Base-by-base conservation (phyloP, 768 basidiomycete species). In the Termitomyces sp. region DNA sequence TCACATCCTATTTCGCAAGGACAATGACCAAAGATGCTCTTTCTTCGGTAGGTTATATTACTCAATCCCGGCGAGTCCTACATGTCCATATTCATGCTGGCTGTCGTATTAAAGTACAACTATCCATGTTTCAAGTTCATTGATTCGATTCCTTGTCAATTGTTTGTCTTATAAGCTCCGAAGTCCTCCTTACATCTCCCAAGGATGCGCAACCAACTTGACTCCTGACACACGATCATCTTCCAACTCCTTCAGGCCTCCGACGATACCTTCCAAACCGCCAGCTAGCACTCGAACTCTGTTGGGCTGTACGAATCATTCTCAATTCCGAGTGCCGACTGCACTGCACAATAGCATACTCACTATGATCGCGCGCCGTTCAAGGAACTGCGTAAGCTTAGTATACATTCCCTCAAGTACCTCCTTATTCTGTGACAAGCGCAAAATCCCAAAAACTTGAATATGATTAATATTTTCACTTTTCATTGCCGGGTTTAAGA, bases 131-230 rank as follows among this genome's bases (percentile, higher is more conserved):
- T 12, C 22, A 6, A 24, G 14, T 15, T 22, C 48, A 26, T 26
- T 49, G 2, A 24, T 6, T 17, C 10, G 3, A n/a, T 22, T 22
- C 9, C 3, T 38, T 6, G 35, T 37, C 35, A 28, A 7, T 14
- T 14, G 7, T 2, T 28, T 4, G 5, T 28, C 28, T 4, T 28
- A 32, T 22, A 11, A 15, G 30, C 11, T 37, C 40, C 17, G 15
- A 1, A 14, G 17, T 11, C 30, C 4, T 5, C 34, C 24, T 53
- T 44, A 57, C 14, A 32, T 40, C 10, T 47, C 54, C 54, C 57
- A 54, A 17, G 78, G 78, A 46, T 61, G 69, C 53, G 65, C 69
- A 49, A 80, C 68, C 37, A 81, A 61, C 62, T 80, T 80, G 24
- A 70, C 62, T 3, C 75, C 76, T 45, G 76, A 77, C 17, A 80